These are phyloP conservation scores for Agapanthus africanus DNA, from an alignment of 106 monocot species.

Conservation along the genomic window DNA sequence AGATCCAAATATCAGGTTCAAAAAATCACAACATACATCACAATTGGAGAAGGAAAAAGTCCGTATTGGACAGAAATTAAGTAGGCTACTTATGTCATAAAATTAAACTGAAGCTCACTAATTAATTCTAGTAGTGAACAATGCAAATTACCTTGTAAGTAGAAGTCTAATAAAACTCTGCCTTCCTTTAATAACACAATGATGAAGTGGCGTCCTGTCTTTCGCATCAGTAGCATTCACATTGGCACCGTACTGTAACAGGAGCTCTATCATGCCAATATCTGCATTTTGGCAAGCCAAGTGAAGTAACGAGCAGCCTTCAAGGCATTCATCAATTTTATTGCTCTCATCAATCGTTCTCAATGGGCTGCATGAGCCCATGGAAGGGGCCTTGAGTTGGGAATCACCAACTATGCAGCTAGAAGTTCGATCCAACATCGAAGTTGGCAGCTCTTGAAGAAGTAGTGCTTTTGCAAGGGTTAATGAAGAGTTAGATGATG, in stretches of 20 bases:
- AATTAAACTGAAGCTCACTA: not conserved
- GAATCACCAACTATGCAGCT: constrained; percentile 30
- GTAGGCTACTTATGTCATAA: not conserved
- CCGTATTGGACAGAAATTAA: not conserved
- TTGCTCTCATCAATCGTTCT: constrained; percentile 29
- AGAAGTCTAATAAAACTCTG: constrained; percentile 51
- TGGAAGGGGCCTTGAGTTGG: constrained; percentile 21
- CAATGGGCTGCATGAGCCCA: constrained; percentile 20
- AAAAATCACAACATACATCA: not conserved
- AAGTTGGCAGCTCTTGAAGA: constrained; percentile 43
- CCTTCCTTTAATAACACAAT: constrained; percentile 69
- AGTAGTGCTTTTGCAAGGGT: constrained; percentile 71
- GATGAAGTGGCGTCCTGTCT: constrained; percentile 79
- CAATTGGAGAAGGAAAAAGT: not conserved
- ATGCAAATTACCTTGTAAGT: constrained; percentile 55
- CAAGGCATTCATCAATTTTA: constrained; percentile 34
- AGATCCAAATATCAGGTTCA: not conserved
- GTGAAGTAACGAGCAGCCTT: constrained; percentile 86
- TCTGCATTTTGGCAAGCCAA: constrained; percentile 84
- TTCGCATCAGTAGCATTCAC: constrained; percentile 55
- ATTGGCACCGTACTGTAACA: constrained; percentile 90
- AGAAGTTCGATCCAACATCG: constrained; percentile 23
- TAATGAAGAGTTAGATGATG: constrained; percentile 26
- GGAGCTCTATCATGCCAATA: constrained; percentile 94
- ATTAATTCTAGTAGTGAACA: not conserved